These are phyloP conservation scores for Trypanosoma lewisi DNA, from an alignment of 208 protist genomes.

Conservation along the genomic window DNA sequence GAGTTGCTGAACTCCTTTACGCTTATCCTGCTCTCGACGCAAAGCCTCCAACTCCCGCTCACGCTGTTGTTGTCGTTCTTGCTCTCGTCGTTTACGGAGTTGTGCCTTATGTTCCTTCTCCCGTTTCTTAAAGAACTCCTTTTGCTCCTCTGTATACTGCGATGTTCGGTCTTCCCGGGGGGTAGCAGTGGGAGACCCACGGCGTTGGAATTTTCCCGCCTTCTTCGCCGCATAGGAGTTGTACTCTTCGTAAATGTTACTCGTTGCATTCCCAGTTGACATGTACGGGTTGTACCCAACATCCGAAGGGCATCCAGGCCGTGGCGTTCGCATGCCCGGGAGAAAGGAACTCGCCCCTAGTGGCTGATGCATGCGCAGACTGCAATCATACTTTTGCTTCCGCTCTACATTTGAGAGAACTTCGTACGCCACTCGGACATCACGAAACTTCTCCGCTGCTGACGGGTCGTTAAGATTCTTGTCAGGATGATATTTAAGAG, in stretches of 20 bases:
- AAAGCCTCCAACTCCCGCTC: slow-evolving; percentile 53
- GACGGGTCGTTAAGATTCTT: slow-evolving; percentile 86
- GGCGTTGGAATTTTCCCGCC: slow-evolving; percentile 7
- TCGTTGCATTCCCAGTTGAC: slow-evolving; percentile 7
- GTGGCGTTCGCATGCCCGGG: slow-evolving; percentile 3
- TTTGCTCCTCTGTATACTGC: slow-evolving; percentile 63
- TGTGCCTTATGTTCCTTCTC: slow-evolving; percentile 71
- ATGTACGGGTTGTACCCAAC: not conserved
- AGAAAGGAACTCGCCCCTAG: slow-evolving; percentile 15
- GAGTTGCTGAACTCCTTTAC: slow-evolving; percentile 46
- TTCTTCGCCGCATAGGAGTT: slow-evolving; percentile 10
- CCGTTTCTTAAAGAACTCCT: slow-evolving; percentile 54
- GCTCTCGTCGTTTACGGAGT: slow-evolving; percentile 23
- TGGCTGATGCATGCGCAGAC: slow-evolving; percentile 59
- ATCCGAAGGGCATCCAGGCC: not conserved
- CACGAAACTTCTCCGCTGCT: slow-evolving; percentile 82
- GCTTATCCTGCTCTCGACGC: slow-evolving; percentile 28
- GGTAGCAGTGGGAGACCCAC: slow-evolving; percentile 4
- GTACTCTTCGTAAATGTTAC: slow-evolving; percentile 21
- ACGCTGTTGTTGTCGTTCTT: slow-evolving; percentile 41
- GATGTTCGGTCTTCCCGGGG: slow-evolving; percentile 17
- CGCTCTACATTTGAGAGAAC: slow-evolving; percentile 93
- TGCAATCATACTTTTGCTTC: slow-evolving; percentile 94
- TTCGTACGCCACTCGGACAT: slow-evolving; percentile 95
- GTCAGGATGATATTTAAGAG: slow-evolving; percentile 95